phyloP scores from a whole-genome alignment of 768 basidiomycete species.

The Lentinula guzmanii region DNA sequence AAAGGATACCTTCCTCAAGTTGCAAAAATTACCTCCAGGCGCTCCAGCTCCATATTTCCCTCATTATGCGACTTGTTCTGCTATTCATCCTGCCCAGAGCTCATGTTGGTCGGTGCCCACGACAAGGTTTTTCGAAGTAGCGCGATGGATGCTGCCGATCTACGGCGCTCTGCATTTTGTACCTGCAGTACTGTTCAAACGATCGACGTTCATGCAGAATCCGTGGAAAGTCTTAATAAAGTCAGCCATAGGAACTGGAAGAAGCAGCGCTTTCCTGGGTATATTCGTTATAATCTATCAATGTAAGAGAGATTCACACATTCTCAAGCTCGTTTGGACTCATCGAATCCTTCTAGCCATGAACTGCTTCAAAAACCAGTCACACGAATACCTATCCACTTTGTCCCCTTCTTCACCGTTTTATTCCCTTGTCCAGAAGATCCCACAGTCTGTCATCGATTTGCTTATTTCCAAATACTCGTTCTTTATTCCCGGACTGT shows the following conservation, averaged over 20 bases:
- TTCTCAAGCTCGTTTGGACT: not conserved
- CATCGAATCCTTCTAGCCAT: conserved; percentile 31
- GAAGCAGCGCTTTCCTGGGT: conserved; percentile 86
- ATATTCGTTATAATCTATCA: conserved; percentile 81
- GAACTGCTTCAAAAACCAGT: conserved; percentile 62
- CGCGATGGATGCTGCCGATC: conserved; percentile 76
- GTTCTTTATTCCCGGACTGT: conserved; percentile 70
- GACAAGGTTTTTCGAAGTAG: conserved; percentile 75
- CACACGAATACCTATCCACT: conserved; percentile 42
- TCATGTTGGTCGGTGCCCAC: conserved; percentile 54
- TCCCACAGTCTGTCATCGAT: conserved; percentile 45
- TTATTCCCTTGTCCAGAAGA: conserved; percentile 11
- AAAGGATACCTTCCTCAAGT: conserved; percentile 25
- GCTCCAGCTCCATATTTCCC: conserved; percentile 35
- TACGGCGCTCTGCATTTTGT: conserved; percentile 91
- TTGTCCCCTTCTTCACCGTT: conserved; percentile 27
- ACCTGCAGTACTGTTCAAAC: conserved; percentile 79
- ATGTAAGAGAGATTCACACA: conserved; percentile 33
- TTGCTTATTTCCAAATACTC: conserved; percentile 61
- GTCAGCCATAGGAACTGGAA: conserved; percentile 63
- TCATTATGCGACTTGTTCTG: conserved; percentile 56
- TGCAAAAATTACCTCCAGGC: conserved; percentile 17
- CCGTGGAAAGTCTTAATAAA: conserved; percentile 62
- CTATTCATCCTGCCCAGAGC: conserved; percentile 70
- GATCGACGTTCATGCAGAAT: conserved; percentile 55